These are phyloP conservation scores for Thielaviopsis musarum DNA, from an alignment of 2,329 filamentous ascomycete species.

Conservation along the genomic window DNA sequence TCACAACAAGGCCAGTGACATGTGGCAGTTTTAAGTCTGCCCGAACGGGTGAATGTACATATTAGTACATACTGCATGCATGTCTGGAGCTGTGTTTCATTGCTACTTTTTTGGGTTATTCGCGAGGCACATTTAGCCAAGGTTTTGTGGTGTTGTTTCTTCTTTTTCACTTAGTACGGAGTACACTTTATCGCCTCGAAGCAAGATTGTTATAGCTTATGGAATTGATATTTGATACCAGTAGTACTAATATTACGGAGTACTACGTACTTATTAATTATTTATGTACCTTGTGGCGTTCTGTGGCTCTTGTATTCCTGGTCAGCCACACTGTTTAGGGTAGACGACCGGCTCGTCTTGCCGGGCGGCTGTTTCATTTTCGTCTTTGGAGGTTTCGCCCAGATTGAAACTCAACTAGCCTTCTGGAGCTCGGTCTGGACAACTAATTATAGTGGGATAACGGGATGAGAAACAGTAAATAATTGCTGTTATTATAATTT, in stretches of 20 bases:
- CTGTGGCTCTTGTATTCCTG: neutral
- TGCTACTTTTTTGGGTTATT: slow-evolving; percentile 8
- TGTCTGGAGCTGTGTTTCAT: slow-evolving; percentile 3
- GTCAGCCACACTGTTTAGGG: neutral
- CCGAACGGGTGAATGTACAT: neutral
- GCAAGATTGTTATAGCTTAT: neutral
- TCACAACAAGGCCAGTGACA: slow-evolving; percentile 23
- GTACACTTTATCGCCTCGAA: neutral
- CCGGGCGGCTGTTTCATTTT: neutral
- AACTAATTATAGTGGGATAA: neutral
- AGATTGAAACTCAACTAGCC: neutral
- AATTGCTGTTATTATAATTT: neutral
- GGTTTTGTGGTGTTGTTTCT: slow-evolving; percentile 8
- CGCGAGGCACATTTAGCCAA: neutral
- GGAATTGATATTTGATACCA: neutral
- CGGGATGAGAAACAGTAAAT: no score
- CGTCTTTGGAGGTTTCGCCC: neutral
- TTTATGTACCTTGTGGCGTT: neutral
- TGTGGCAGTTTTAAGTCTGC: slow-evolving; percentile 30
- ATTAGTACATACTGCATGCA: neutral
- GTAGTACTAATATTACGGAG: no score
- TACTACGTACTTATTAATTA: no score
- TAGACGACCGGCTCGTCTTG: neutral
- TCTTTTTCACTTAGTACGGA: slow-evolving; percentile 2
- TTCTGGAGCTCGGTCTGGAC: neutral